Evolutionary conservation across 768 basidiomycete species (phyloP).

Genomic region (Tylopilus plumbeoviolaceoides): DNA sequence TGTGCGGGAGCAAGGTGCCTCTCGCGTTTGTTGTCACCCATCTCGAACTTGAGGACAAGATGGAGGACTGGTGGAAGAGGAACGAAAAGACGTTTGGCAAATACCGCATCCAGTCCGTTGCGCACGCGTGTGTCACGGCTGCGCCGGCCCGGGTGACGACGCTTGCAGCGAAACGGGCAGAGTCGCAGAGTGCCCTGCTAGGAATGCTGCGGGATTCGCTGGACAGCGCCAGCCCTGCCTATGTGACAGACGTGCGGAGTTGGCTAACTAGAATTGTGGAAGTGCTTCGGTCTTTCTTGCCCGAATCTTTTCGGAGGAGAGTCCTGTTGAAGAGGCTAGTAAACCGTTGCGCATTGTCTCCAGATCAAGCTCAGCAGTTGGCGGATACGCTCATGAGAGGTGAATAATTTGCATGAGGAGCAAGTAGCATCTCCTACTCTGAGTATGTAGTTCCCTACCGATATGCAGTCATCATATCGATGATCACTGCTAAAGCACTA

Average conservation of each 20-base stretch:
- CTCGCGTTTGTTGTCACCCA: constrained; percentile 14
- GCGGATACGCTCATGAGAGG: background rate
- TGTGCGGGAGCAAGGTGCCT: constrained; percentile 7
- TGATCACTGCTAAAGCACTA: background rate
- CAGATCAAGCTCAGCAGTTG: background rate
- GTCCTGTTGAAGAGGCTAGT: background rate
- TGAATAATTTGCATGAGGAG: too few species aligned
- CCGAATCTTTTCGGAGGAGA: background rate
- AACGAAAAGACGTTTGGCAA: background rate
- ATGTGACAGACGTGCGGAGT: background rate
- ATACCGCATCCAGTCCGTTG: background rate
- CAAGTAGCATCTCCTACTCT: too few species aligned
- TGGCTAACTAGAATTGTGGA: background rate
- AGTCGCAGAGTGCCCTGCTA: background rate
- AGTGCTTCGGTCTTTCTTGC: background rate
- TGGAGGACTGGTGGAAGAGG: constrained; percentile 13
- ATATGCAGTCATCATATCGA: background rate
- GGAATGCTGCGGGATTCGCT: background rate
- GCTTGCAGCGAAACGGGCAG: background rate
- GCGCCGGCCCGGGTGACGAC: background rate
- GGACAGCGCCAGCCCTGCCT: background rate
- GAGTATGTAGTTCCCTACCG: too few species aligned
- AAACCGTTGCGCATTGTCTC: background rate
- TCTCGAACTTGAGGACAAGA: constrained; percentile 1
- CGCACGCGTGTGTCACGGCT: constrained; percentile 13